phyloP scores from a whole-genome alignment of 2,329 filamentous ascomycete genomes.

The Xylaria sp. region DNA sequence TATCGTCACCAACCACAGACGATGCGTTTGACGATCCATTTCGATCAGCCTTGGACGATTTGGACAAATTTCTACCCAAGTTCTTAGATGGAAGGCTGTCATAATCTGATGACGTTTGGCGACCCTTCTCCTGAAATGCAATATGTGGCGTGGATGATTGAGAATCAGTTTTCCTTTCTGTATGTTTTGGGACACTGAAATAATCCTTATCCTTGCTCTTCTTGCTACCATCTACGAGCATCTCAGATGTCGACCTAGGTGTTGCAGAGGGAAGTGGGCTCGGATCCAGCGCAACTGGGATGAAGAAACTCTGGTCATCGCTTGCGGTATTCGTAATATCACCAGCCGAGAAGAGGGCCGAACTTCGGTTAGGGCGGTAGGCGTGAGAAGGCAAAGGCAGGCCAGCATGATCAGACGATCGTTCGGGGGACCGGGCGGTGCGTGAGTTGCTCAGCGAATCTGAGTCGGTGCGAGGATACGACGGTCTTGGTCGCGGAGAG shows the following conservation, averaged over 20 bases:
- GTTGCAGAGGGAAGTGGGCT: slow-evolving; percentile 68
- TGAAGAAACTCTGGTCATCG: slow-evolving; percentile 76
- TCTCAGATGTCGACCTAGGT: slow-evolving; percentile 64
- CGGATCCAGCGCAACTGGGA: slow-evolving; percentile 79
- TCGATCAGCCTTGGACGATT: slow-evolving; percentile 53
- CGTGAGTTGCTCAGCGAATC: slow-evolving; percentile 66
- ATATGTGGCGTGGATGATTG: slow-evolving; percentile 82
- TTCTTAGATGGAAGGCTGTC: slow-evolving; percentile 65
- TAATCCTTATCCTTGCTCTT: slow-evolving; percentile 68
- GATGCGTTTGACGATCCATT: slow-evolving; percentile 50
- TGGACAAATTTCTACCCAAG: slow-evolving; percentile 61
- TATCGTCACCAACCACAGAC: slow-evolving; percentile 53
- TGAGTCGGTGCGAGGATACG: slow-evolving; percentile 63
- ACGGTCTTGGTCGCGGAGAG: slow-evolving; percentile 69
- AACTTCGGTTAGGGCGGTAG: slow-evolving; percentile 83
- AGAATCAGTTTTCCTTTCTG: slow-evolving; percentile 62
- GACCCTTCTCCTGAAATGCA: slow-evolving; percentile 86
- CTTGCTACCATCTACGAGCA: slow-evolving; percentile 57
- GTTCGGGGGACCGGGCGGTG: slow-evolving; percentile 66
- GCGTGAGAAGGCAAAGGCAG: slow-evolving; percentile 78
- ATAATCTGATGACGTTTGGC: slow-evolving; percentile 70
- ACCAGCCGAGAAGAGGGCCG: slow-evolving; percentile 68
- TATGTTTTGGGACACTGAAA: slow-evolving; percentile 61
- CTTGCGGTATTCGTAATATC: slow-evolving; percentile 56
- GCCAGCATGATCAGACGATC: slow-evolving; percentile 54